Evolutionary conservation across 2,329 filamentous ascomycete genomes (phyloP), one percentile per base, ranked within the genome.

Genomic region (Fonsecaea erecta): DNA sequence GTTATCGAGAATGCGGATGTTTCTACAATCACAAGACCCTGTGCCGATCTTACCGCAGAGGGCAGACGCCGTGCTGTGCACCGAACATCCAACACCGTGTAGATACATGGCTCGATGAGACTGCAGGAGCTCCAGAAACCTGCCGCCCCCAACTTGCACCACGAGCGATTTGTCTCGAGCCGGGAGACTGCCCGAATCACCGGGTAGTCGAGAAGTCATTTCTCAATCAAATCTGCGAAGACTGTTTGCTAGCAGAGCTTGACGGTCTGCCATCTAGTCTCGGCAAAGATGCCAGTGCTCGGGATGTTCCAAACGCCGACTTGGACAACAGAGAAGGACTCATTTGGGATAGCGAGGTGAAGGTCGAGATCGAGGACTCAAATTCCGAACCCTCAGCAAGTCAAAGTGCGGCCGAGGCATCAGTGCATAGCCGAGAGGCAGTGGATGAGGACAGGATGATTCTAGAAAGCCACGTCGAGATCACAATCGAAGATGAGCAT

Each of bases 221-320:
- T 37, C 59, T 71, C 12, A 71, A 72, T 40, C 71, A 66, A 14
- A 68, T 72, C 35, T 72, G 70, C 52, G 70, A 72, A 26, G 66
- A 70, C 32, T 72, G 71, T 56, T 55, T 72, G 9, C 48, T 68
- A 12, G 56, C 63, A 48, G 68, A 69, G 30, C 37, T 66, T 12
- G 24, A 48, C 16, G 24, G 52, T 6, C 16, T 24, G 16, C 26
- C 62, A 14, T 16, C 34, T 12, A 24, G 16, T 51, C 9, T 12
- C 28, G 34, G 34, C 12, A 43, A 54, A 28, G 35, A n/a, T 12
- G 16, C 32, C 14, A 40, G 8, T n/a, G 30, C 62, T 12, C 51
- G 35, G 6, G 30, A 35, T 26, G 18, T 8, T 24, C 32, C 51
- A 3, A 32, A 26, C 4, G 34, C 51, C 53, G 11, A 11, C 24